Conservation (phyloP, 2,329 filamentous ascomycete genomes). For the Arthrobotrys musiformis region DNA sequence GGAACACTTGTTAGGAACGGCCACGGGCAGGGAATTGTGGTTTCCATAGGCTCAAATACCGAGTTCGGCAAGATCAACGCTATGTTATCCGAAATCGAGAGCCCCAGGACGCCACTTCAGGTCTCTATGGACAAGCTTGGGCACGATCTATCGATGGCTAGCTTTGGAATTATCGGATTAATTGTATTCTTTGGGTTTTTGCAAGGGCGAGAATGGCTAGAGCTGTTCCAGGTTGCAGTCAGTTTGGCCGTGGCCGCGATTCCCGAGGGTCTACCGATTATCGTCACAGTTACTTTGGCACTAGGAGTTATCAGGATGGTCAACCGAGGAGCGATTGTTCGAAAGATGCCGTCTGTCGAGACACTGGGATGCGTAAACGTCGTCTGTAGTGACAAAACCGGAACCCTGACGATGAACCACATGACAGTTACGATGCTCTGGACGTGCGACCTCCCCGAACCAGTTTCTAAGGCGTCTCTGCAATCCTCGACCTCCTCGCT, state of each 20-base stretch:
- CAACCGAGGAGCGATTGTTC: constrained; percentile 91
- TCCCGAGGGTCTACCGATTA: constrained; percentile 94
- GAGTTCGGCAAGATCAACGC: constrained; percentile 97
- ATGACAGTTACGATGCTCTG: constrained; percentile 98
- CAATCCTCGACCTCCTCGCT: constrained; percentile 68
- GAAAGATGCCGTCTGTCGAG: constrained; percentile 94
- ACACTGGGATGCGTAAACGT: constrained; percentile 98
- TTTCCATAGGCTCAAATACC: constrained; percentile 90
- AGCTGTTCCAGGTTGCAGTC: constrained; percentile 97
- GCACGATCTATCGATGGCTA: constrained; percentile 95
- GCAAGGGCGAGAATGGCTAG: constrained; percentile 86
- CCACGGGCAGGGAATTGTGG: constrained; percentile 95
- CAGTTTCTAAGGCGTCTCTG: constrained; percentile 66
- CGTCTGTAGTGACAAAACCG: constrained; percentile 99
- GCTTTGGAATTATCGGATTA: constrained; percentile 90
- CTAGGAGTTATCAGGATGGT: constrained; percentile 97
- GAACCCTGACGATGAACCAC: constrained; percentile 95
- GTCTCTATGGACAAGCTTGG: constrained; percentile 97
- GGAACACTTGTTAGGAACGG: constrained; percentile 94
- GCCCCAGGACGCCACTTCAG: constrained; percentile 90
- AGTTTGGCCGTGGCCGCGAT: constrained; percentile 96
- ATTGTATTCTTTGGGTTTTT: constrained; percentile 91
- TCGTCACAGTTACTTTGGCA: constrained; percentile 95
- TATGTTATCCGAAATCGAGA: constrained; percentile 93
- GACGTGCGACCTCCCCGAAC: constrained; percentile 64